These are phyloP conservation scores for Aspergillus transmontanensis DNA, from an alignment of 2,329 filamentous ascomycete species.

Conservation along the genomic window DNA sequence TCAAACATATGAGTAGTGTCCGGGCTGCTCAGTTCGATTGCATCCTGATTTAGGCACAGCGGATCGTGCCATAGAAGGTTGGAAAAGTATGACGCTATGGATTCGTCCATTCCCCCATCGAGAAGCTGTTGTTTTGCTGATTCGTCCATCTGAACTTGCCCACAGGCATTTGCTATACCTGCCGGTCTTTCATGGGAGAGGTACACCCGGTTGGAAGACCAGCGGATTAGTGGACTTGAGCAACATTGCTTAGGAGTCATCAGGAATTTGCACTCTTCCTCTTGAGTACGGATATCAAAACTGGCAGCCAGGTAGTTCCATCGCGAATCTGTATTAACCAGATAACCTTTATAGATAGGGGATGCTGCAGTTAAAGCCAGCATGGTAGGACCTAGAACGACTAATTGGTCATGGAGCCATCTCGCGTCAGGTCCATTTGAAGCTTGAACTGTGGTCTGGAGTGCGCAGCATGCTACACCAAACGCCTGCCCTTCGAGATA, in stretches of 20 bases:
- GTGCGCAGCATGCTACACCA: constrained; percentile 18
- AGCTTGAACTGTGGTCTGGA: constrained; percentile 24
- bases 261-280: not conserved
- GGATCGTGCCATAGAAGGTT: constrained; percentile 17
- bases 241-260: not conserved
- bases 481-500: constrained; percentile 17
- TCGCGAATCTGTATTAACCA: constrained; percentile 22
- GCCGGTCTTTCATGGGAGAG: constrained; percentile 69
- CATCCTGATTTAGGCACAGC: constrained; percentile 15
- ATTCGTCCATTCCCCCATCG: constrained; percentile 23
- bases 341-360: constrained; percentile 21
- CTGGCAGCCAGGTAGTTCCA: constrained; percentile 18
- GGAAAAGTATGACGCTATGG: constrained; percentile 20
- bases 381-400: constrained; percentile 19
- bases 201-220: constrained; percentile 60
- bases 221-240: not conserved
- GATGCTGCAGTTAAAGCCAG: constrained; percentile 24
- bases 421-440: constrained; percentile 18
- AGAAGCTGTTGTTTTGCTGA: constrained; percentile 14
- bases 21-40: constrained; percentile 12
- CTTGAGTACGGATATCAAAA: constrained; percentile 17
- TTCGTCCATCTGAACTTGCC: not conserved
- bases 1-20: constrained; percentile 18
- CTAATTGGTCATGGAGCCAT: constrained; percentile 23
- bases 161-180: not conserved